Base-by-base conservation (phyloP, 2,329 filamentous ascomycete species). In the Colletotrichum theobromicola region DNA sequence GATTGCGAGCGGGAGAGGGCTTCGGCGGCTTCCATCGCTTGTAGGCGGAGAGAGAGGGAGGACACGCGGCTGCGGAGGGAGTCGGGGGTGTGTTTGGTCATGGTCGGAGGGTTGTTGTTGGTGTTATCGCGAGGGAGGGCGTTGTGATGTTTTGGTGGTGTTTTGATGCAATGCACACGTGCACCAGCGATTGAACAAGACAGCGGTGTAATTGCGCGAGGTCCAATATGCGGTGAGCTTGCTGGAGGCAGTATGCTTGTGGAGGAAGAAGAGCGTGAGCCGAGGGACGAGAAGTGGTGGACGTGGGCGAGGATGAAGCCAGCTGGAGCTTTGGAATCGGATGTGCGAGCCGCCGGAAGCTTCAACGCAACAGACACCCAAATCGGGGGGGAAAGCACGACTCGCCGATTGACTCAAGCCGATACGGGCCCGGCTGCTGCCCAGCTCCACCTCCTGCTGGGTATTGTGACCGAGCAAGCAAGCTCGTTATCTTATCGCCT, bases 51-150 rank as follows among this genome's bases (percentile, higher is more conserved):
- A 34, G 87, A 87, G 74, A 88, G 77, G 75, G 84, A 82, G 75
- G 87, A 88, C 75, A 80, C 82, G 74, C 87, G 85, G 57, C 84
- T 82, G 74, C 84, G 85, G 75, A 87, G 80, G 78, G 84, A 85
- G 24, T 86, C 84, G 75, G 86, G 81, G 2, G 87, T 86, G 76
- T 87, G 84, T 74, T 83, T 84, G 58, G 85, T 87, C 88, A 89
- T 89, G 75, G 62, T 77, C 21, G 62, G 35, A 30, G 26, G 8
- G 42, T 4, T 21, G 24, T 30, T n/a, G 30, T 61, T 35, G 35
- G 50, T 67, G 37, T 50, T 46, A 50, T 72, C 28, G 62, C 24
- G 50, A 26, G 34, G 16, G 37, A 60, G 32, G 42, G 12, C 7
- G 66, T 26, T n/a, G 15, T 60, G 37, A 35, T 35, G 55, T 67